Base-by-base conservation (phyloP, 2,329 filamentous ascomycete genomes). In the Epichloe uncinata region DNA sequence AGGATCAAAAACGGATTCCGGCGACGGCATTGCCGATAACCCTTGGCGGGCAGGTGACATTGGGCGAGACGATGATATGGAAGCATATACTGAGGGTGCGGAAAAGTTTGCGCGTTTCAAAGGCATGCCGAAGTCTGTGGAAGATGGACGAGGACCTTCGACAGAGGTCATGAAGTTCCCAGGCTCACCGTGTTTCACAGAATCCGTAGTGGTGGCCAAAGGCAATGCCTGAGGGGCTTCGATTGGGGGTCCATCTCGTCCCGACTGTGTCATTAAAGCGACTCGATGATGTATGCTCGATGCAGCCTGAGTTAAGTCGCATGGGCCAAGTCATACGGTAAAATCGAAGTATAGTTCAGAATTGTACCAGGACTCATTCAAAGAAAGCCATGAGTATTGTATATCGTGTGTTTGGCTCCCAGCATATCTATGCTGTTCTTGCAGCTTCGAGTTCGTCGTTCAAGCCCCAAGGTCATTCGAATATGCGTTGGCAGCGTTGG, bases 161-260 rank as follows among this genome's bases (percentile, higher is more conserved):
- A 73, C 63, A 52, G 75, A 67, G 43, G 79, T 73, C 53, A 75
- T 69, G 36, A 78, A 72, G 56, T 80, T 75, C 49, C 82, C 78
- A 56, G 73, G 71, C 69, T 82, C 86, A 55, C 80, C 75, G 52
- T 81, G 61, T 59, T 72, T 79, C 62, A 50, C 6, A 40, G 45
- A 42, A 16, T 76, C 59, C 55, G 72, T 63, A 54, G 82, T 78
- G 58, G 80, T 75, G 57, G 82, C 81, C 62, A 80, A 71, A 61
- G 85, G 82, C 66, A 85, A 76, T 60, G 82, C 78, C 66, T 82
- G 80, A 67, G 84, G 77, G 64, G 82, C 79, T 67, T 83, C 78
- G 69, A 78, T 73, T 60, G 79, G 74, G 63, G 78, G 69, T 61
- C 75, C 71, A 71, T 73, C 79, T 79, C 84, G 72, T 65, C 77